Percentiles rank a stretch among this genome's conserved stretches.
These are phyloP conservation scores for Stachybotrys chartarum DNA, from an alignment of 2,329 filamentous ascomycete species.

Conservation along the genomic window DNA sequence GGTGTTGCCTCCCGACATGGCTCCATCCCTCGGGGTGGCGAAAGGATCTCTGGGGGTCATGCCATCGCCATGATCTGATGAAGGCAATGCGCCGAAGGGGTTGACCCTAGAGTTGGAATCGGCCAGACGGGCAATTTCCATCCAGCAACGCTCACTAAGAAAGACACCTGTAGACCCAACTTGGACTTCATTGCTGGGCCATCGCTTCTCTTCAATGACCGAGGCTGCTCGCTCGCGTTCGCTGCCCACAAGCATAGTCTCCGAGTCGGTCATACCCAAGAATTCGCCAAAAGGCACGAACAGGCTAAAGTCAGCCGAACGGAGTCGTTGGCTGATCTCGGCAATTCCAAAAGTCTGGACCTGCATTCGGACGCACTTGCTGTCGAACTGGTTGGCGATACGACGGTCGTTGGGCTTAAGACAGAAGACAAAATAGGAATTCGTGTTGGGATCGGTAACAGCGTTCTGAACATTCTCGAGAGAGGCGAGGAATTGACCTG, in stretches of 20 bases:
- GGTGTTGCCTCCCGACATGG: slow-evolving; percentile 44
- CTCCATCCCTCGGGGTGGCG: slow-evolving; percentile 54
- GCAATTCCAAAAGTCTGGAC: slow-evolving; percentile 94
- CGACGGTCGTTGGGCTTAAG: slow-evolving; percentile 94
- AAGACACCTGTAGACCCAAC: slow-evolving; percentile 92
- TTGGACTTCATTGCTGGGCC: slow-evolving; percentile 85
- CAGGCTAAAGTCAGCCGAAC: slow-evolving; percentile 89
- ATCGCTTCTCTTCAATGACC: slow-evolving; percentile 85
- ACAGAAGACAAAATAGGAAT: slow-evolving; percentile 95
- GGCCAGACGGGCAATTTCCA: slow-evolving; percentile 72
- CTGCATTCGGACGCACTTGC: slow-evolving; percentile 93
- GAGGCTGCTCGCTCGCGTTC: slow-evolving; percentile 88
- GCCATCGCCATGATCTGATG: slow-evolving; percentile 56
- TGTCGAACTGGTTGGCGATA: slow-evolving; percentile 98
- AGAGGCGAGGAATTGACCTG: slow-evolving; percentile 83
- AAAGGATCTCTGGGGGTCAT: slow-evolving; percentile 53
- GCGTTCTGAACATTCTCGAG: slow-evolving; percentile 88
- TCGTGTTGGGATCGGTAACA: slow-evolving; percentile 73
- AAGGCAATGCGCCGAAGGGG: slow-evolving; percentile 17
- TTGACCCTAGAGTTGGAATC: slow-evolving; percentile 51
- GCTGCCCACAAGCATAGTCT: slow-evolving; percentile 80
- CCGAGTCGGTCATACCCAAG: slow-evolving; percentile 76
- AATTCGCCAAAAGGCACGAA: slow-evolving; percentile 97
- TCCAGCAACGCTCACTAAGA: slow-evolving; percentile 91
- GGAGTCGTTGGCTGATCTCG: slow-evolving; percentile 88